Evolutionary conservation across 805 yeast species (phyloP).

Genomic region (Ogataea nitratoaversa): DNA sequence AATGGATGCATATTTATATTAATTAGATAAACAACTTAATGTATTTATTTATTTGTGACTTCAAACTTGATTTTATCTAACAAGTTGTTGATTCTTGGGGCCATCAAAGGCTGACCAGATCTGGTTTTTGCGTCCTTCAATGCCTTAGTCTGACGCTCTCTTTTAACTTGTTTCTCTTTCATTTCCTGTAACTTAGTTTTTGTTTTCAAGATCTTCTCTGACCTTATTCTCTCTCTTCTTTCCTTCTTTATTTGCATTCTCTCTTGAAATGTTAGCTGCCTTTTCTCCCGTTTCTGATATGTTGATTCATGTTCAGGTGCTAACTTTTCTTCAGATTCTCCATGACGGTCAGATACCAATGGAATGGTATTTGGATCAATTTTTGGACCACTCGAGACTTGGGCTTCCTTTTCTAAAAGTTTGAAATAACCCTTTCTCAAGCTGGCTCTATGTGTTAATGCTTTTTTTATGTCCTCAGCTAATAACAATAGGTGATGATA

Average conservation of each 20-base stretch:
- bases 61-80: conserved; percentile 70
- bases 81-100: conserved; percentile 75
- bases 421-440: conserved; percentile 79
- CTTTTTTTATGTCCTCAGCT: conserved; percentile 66
- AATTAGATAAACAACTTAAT: too few species aligned
- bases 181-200: conserved; percentile 28
- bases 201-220: conserved; percentile 38
- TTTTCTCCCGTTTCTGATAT: conserved; percentile 33
- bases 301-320: conserved; percentile 21
- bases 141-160: conserved; percentile 39
- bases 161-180: conserved; percentile 37
- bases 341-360: conserved; percentile 8
- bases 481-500: background rate
- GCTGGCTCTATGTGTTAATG: conserved; percentile 75
- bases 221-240: conserved; percentile 39
- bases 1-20: too few species aligned
- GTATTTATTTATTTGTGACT: conserved; percentile 7
- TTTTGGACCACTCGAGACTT: conserved; percentile 25
- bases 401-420: conserved; percentile 69
- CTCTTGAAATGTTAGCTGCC: conserved; percentile 38
- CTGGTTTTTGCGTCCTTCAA: conserved; percentile 52
- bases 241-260: conserved; percentile 42
- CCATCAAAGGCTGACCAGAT: conserved; percentile 87
- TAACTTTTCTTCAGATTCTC: conserved; percentile 15
- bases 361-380: background rate